Percentiles rank a stretch among this genome's conserved stretches.
These are phyloP conservation scores for Phytophthora ramorum DNA, from an alignment of 352 stramenopile genomes.

Conservation along the genomic window DNA sequence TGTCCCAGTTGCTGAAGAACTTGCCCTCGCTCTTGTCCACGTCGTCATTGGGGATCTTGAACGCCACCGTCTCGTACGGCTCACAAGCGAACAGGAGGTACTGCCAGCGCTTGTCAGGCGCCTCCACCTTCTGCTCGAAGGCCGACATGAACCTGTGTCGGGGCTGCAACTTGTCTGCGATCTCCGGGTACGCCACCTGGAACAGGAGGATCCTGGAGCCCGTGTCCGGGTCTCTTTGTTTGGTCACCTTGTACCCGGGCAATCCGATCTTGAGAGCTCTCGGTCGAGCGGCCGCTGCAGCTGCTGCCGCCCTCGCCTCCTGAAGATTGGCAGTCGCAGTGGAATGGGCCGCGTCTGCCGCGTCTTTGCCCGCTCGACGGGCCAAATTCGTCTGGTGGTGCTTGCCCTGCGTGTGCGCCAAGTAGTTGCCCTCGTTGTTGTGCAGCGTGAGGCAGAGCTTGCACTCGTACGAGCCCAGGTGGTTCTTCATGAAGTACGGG, in stretches of 20 bases:
- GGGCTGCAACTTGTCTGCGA: conserved; percentile 94
- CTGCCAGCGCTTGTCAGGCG: conserved; percentile 94
- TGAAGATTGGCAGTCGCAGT: conserved; percentile 45
- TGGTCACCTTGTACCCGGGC: conserved; percentile 98
- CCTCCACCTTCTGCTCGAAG: conserved; percentile 99
- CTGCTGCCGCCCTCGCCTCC: conserved; percentile 52
- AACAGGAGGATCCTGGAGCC: conserved; percentile 91
- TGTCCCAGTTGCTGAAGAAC: conserved; percentile 99
- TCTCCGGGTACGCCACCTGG: conserved; percentile 97
- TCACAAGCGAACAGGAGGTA: conserved; percentile 99
- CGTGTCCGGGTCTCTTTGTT: conserved; percentile 90
- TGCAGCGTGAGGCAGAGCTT: conserved; percentile 99
- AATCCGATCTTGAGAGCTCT: conserved; percentile 95
- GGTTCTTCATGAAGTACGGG: conserved; percentile 99
- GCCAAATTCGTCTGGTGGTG: conserved; percentile 98
- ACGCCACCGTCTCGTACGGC: conserved; percentile 99
- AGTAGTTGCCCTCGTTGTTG: conserved; percentile 99
- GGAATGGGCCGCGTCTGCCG: conserved; percentile 60
- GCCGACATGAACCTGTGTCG: conserved; percentile 99
- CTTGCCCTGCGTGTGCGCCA: conserved; percentile 99
- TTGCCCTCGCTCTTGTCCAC: conserved; percentile 95
- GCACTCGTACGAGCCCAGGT: conserved; percentile 99
- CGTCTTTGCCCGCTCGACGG: conserved; percentile 89
- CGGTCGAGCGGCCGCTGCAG: conserved; percentile 43
- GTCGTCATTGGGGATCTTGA: conserved; percentile 98